A percentile compares a stretch with the other conserved stretches of the same genome.
Conservation (phyloP, 139 green algal species). For the Edaphochlamys debaryana region DNA sequence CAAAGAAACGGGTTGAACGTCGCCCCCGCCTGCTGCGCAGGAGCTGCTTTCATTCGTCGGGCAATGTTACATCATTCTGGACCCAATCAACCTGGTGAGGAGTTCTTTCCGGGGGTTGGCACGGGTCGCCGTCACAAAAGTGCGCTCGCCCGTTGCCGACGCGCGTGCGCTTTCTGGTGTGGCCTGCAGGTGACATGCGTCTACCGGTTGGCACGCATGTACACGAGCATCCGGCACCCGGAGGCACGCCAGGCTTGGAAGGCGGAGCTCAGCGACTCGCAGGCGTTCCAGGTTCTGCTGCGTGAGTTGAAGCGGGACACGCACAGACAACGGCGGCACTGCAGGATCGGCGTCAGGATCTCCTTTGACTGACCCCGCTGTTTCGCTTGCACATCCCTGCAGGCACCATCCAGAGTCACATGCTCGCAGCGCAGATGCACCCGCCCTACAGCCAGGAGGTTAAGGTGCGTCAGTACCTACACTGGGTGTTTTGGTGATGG, state of each 20-base stretch:
- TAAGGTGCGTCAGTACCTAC: too few relatives aligned
- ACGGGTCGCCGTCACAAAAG: too few relatives aligned
- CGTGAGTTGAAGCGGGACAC: too few relatives aligned
- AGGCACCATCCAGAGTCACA: slow-evolving; percentile 60
- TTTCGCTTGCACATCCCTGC: background rate
- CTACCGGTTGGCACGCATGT: slow-evolving; percentile 66
- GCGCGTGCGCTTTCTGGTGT: too few relatives aligned
- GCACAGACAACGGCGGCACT: too few relatives aligned
- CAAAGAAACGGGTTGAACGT: too few relatives aligned
- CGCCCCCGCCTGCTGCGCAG: too few relatives aligned
- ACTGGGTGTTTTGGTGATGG: too few relatives aligned
- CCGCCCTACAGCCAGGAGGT: slow-evolving; percentile 50
- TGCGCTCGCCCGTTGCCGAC: too few relatives aligned
- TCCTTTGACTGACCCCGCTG: too few relatives aligned
- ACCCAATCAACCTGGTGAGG: slow-evolving; percentile 62
- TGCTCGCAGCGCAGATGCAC: slow-evolving; percentile 58
- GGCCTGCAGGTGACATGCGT: slow-evolving; percentile 58
- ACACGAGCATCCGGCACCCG: slow-evolving; percentile 34
- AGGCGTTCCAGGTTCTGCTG: slow-evolving; percentile 59
- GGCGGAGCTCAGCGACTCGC: slow-evolving; percentile 46
- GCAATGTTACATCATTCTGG: slow-evolving; percentile 50
- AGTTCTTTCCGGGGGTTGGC: too few relatives aligned
- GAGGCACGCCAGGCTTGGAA: slow-evolving; percentile 41
- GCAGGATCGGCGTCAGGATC: too few relatives aligned
- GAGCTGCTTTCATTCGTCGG: slow-evolving; percentile 58